A percentile compares a stretch with the other conserved stretches of the same genome.
These are phyloP conservation scores for Cutaneotrichosporon spelunceum DNA, from an alignment of 1,284 basidiomycete genomes.

Conservation along the genomic window DNA sequence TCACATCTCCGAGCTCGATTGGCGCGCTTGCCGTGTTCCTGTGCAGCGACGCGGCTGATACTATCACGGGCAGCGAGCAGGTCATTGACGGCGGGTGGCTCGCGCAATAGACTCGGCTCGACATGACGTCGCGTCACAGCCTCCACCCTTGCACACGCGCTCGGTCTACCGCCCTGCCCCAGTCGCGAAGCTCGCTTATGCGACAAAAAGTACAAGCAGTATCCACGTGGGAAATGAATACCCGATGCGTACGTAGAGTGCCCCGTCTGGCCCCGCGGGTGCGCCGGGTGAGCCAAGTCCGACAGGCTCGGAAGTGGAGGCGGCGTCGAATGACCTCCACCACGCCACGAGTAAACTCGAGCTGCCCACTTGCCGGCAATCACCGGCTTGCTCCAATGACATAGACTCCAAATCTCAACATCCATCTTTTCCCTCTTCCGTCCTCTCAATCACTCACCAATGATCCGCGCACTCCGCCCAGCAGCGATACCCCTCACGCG, in stretches of 20 bases:
- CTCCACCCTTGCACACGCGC: not conserved
- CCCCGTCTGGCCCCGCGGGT: too few species aligned
- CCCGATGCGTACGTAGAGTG: not conserved
- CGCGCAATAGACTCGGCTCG: conserved; percentile 1
- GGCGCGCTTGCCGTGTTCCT: conserved; percentile 14
- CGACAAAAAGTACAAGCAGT: not conserved
- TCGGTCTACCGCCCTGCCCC: not conserved
- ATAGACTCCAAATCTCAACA: not conserved
- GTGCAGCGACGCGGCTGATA: conserved; percentile 10
- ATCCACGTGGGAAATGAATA: not conserved
- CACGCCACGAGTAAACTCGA: not conserved
- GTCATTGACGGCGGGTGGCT: conserved; percentile 13
- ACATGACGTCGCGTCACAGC: not conserved
- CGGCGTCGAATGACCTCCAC: not conserved
- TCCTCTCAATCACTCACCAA: not conserved
- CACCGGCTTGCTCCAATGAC: not conserved
- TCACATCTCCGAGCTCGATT: conserved; percentile 10
- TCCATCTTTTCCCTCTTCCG: not conserved
- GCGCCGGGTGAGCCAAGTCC: not conserved
- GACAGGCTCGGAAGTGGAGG: not conserved
- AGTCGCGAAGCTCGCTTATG: not conserved
- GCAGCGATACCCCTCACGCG: not conserved
- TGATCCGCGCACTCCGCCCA: not conserved
- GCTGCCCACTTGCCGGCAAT: not conserved
- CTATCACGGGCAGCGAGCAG: conserved; percentile 7